Conservation (phyloP, 208 protist genomes). For the Sergeia podlipaevii region DNA sequence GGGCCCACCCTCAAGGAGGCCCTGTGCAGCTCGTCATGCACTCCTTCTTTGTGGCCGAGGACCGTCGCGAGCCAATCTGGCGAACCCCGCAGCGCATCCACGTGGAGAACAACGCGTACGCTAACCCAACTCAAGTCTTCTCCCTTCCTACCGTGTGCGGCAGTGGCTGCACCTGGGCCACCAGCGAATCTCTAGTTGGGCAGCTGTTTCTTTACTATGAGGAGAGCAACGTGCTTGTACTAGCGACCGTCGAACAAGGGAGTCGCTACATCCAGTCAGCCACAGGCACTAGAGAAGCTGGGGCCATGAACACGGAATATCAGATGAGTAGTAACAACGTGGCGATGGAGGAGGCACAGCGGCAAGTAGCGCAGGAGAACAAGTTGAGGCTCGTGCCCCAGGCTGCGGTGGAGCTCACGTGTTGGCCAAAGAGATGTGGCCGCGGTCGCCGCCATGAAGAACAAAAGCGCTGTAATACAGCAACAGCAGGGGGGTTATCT, state of each 20-base stretch:
- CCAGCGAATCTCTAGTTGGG: constrained; percentile 19
- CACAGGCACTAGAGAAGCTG: constrained; percentile 8
- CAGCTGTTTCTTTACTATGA: constrained; percentile 45
- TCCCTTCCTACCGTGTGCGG: constrained; percentile 17
- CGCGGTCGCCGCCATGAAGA: constrained; percentile 21
- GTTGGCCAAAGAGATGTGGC: constrained; percentile 16
- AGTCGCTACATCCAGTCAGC: constrained; percentile 10
- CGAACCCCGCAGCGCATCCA: constrained; percentile 19
- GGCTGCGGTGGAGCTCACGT: constrained; percentile 29
- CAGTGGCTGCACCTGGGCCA: constrained; percentile 6
- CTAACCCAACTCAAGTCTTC: constrained; percentile 35
- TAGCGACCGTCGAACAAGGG: constrained; percentile 24
- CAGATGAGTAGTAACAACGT: too few relatives aligned
- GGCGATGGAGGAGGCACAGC: too few relatives aligned
- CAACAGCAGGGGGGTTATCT: too few relatives aligned
- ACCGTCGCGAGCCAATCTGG: constrained; percentile 26
- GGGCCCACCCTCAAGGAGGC: constrained; percentile 12
- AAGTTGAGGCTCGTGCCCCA: constrained; percentile 32
- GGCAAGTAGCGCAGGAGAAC: constrained; percentile 7
- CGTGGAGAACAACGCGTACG: constrained; percentile 21
- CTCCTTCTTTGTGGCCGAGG: constrained; percentile 27
- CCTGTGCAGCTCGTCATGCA: constrained; percentile 32
- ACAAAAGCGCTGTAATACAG: too few relatives aligned
- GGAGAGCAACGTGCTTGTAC: constrained; percentile 31
- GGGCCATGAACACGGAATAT: too few relatives aligned